Base-by-base conservation (phyloP, 2,329 filamentous ascomycete species). In the Cyphellophora attinorum region DNA sequence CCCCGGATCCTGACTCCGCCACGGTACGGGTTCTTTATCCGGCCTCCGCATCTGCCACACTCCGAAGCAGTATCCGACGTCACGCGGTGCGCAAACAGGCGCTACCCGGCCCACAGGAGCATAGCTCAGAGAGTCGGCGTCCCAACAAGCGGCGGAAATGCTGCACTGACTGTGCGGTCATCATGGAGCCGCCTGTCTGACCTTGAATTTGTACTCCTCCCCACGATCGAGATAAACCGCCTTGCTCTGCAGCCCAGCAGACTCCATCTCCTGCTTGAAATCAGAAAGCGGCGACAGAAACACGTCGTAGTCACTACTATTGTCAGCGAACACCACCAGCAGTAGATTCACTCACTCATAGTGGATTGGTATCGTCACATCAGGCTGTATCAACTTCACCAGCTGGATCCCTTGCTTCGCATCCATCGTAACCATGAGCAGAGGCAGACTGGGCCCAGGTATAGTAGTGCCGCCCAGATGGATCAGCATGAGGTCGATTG, bases 341-440 rank as follows among this genome's bases (percentile, higher is more conserved):
- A 52, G 11, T 27, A 15, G 3, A 30, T 10, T 16, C 13, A 51
- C 53, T 46, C 44, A 57, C 55, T 79, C 74, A 48, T 66, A 78
- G 50, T 79, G 74, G 23, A 79, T 69, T 3, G 76, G 75, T 29
- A 81, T 72, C 5, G 73, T 79, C 32, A 79, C 37, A 15, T 77
- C 70, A 12, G 76, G 72, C 18, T 73, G 57, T 19, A 81, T 67
- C 38, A 80, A 45, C 45, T 63, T 58, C 51, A 81, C 69, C 41
- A 81, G 51, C 55, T 76, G 57, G 17, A 81, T 45, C 0, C 76
- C 76, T 52, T 79, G 72, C 48, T 67, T 62, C 14, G 69, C 76
- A 51, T 81, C 76, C 76, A 81, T 81, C 0, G 76, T 81, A 2
- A 80, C 72, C 76, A 80, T 80, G 15, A 80, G 39, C 40, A 80